These are phyloP conservation scores for Prunus fruticosa DNA, from an alignment of 306 rosid species.

Conservation along the genomic window DNA sequence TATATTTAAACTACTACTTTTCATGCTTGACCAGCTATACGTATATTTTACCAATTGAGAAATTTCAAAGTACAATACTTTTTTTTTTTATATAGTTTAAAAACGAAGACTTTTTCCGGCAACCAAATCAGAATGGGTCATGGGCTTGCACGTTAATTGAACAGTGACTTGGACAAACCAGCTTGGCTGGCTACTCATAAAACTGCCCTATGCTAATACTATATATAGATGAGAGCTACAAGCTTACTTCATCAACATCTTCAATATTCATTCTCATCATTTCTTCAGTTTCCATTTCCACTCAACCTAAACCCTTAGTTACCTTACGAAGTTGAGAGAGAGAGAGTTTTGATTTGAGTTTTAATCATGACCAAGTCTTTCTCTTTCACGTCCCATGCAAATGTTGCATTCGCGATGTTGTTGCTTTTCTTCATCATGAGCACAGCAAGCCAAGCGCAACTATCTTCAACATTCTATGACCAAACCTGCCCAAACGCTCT, in stretches of 20 bases:
- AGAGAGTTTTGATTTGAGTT: background rate
- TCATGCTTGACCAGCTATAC: background rate
- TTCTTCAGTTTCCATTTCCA: background rate
- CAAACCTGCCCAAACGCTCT: conserved; percentile 57
- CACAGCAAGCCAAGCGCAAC: conserved; percentile 39
- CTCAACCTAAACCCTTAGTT: background rate
- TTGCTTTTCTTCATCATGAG: conserved; percentile 15
- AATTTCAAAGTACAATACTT: background rate
- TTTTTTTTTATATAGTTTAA: no score
- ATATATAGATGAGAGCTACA: background rate
- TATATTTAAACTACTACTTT: background rate
- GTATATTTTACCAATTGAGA: background rate
- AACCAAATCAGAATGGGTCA: background rate
- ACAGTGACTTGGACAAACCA: conserved; percentile 1
- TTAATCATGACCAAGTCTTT: background rate
- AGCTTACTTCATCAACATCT: background rate
- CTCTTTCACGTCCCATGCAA: background rate
- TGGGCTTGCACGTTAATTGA: no score
- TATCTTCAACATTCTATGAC: conserved; percentile 49
- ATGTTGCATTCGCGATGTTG: background rate
- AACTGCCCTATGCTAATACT: background rate
- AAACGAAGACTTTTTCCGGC: background rate
- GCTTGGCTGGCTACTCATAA: no score
- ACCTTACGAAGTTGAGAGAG: background rate
- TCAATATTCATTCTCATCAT: background rate